A percentile compares a stretch with the other conserved stretches of the same genome.
Conservation (phyloP, 148 eudicot genomes). For the Talinum fruticosum region DNA sequence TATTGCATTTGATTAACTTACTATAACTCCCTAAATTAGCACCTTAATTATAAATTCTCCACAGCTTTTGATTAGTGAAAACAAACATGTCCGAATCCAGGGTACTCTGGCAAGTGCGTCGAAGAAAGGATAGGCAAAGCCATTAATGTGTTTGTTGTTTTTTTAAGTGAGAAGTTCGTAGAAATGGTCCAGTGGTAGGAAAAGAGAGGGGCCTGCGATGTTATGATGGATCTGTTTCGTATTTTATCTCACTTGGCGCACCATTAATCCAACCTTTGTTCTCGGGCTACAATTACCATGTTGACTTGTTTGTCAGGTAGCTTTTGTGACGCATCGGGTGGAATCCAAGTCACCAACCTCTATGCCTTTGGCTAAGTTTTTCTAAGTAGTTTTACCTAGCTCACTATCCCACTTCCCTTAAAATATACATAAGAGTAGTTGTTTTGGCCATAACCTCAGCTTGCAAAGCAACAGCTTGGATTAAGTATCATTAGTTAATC, state of each 20-base stretch:
- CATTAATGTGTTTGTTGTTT: not conserved
- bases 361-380: not conserved
- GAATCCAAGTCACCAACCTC: slow-evolving; percentile 18
- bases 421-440: not conserved
- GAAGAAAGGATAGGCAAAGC: not conserved
- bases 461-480: slow-evolving; percentile 16
- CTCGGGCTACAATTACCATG: not conserved
- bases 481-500: slow-evolving; percentile 11
- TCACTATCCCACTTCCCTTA: not conserved
- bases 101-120: not conserved
- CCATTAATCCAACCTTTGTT: not conserved
- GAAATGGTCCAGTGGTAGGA: not conserved
- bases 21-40: not conserved
- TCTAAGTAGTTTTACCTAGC: slow-evolving; percentile 6
- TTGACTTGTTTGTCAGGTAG: slow-evolving; percentile 14
- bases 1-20: not conserved
- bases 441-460: slow-evolving; percentile 3
- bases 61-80: not conserved
- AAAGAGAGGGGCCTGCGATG: not conserved
- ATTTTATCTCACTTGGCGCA: not conserved
- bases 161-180: not conserved
- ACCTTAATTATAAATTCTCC: not conserved
- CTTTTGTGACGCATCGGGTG: slow-evolving; percentile 1
- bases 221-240: not conserved
- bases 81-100: not conserved